These are phyloP conservation scores for Malus hybrid DNA, from an alignment of 331 rosid genomes.

Conservation along the genomic window DNA sequence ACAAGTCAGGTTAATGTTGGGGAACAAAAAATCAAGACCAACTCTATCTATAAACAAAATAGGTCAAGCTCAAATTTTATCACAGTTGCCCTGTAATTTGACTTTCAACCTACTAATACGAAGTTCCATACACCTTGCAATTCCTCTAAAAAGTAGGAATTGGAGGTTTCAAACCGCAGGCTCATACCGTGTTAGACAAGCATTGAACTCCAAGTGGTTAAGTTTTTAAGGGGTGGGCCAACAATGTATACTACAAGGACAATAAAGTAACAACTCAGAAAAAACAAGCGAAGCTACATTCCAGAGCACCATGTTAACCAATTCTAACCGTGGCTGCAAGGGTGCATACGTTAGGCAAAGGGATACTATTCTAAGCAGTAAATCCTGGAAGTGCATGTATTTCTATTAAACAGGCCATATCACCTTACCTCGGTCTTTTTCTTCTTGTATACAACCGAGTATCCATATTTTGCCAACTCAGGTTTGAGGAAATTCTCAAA, in stretches of 20 bases:
- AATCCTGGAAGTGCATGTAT: not conserved
- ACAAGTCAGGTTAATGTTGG: not conserved
- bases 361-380: not conserved
- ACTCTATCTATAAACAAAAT: no score
- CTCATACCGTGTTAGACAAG: not conserved
- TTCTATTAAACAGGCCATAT: not conserved
- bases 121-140: not conserved
- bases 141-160: not conserved
- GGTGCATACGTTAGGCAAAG: not conserved
- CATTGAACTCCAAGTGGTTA: not conserved
- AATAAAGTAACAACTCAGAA: not conserved
- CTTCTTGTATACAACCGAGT: conserved; percentile 18
- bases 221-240: not conserved
- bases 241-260: no score
- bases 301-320: not conserved
- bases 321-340: not conserved
- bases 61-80: not conserved
- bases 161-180: not conserved
- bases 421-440: conserved; percentile 4
- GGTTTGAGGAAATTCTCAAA: conserved; percentile 29
- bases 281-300: not conserved
- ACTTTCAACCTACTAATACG: not conserved
- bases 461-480: conserved; percentile 18
- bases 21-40: not conserved
- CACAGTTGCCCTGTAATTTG: not conserved